These are phyloP conservation scores for Mitragyna speciosa DNA, from an alignment of 257 asterid species.

Conservation along the genomic window DNA sequence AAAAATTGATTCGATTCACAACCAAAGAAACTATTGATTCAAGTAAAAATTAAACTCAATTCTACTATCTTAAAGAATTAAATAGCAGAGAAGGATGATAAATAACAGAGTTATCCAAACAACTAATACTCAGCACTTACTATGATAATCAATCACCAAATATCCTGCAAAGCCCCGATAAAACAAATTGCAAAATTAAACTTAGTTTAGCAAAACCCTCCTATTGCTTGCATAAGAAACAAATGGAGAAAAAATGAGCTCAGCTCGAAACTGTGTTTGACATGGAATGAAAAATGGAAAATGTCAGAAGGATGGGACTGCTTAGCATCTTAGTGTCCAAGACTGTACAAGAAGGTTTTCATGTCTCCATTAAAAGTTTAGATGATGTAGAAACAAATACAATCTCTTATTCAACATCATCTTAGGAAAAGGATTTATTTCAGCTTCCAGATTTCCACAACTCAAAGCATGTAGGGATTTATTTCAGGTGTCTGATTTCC, in stretches of 20 bases:
- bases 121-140: background rate
- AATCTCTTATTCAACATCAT: background rate
- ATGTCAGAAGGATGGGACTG: background rate
- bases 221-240: background rate
- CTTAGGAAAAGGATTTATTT: background rate
- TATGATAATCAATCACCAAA: background rate
- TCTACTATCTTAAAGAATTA: background rate
- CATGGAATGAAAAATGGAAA: background rate
- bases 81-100: too few species aligned
- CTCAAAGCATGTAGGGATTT: background rate
- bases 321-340: background rate
- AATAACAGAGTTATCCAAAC: background rate
- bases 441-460: background rate
- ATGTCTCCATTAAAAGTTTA: background rate
- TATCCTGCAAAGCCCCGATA: too few species aligned
- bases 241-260: background rate
- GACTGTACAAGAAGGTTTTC: background rate
- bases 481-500: too few species aligned
- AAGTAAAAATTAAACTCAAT: background rate
- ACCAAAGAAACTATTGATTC: background rate
- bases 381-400: background rate
- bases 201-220: background rate
- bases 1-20: too few species aligned
- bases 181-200: too few species aligned
- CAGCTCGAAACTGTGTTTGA: background rate